Percentiles rank a stretch among this genome's conserved stretches.
Evolutionary conservation across 371 early-diverging fungal genomes (phyloP).

Genomic region (Synchytrium microbalum): DNA sequence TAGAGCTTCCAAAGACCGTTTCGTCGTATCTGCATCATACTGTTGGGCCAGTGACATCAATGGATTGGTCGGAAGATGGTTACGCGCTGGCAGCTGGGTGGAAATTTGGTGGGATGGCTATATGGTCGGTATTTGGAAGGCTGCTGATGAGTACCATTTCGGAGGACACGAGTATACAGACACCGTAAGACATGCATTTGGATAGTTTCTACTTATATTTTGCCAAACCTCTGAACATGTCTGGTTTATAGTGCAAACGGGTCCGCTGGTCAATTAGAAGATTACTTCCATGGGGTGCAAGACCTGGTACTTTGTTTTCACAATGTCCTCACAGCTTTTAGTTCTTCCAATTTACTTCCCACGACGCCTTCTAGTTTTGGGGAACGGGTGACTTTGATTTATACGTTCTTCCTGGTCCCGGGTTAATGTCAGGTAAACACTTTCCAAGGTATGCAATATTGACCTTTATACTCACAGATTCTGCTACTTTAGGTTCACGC

Average conservation of each 20-base stretch:
- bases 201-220: not conserved
- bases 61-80: slow-evolving; percentile 73
- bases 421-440: slow-evolving; percentile 27
- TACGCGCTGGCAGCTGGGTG: slow-evolving; percentile 67
- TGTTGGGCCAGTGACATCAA: slow-evolving; percentile 25
- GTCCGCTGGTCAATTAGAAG: slow-evolving; percentile 23
- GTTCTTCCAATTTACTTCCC: not conserved
- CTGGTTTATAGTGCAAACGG: not conserved
- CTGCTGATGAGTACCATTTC: slow-evolving; percentile 51
- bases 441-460: not conserved
- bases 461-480: not conserved
- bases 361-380: slow-evolving; percentile 56
- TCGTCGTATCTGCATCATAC: slow-evolving; percentile 9
- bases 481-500: not conserved
- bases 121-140: slow-evolving; percentile 76
- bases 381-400: slow-evolving; percentile 62
- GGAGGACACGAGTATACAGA: slow-evolving; percentile 38
- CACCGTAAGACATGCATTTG: slow-evolving; percentile 11
- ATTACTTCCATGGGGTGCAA: slow-evolving; percentile 51
- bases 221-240: not conserved
- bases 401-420: slow-evolving; percentile 40
- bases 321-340: not conserved
- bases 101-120: slow-evolving; percentile 50
- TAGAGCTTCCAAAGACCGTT: slow-evolving; percentile 6
- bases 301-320: slow-evolving; percentile 45